Conservation (phyloP, 2,329 filamentous ascomycete genomes). For the Phialocephala subalpina region DNA sequence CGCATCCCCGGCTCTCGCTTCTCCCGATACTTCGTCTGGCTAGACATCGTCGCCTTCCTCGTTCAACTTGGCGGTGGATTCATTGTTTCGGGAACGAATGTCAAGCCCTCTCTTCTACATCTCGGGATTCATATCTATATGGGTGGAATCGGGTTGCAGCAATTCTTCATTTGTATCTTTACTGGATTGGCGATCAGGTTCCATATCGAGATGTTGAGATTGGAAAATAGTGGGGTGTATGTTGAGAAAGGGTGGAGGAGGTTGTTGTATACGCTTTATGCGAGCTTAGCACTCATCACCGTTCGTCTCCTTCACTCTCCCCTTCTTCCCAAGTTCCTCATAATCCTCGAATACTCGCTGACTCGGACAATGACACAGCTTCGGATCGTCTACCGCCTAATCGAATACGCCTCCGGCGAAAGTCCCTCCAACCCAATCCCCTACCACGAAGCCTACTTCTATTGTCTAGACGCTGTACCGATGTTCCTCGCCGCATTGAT, state of each 20-base stretch:
- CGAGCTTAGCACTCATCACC: constrained; percentile 16
- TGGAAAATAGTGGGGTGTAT: neutral
- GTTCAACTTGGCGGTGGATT: constrained; percentile 20
- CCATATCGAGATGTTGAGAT: neutral
- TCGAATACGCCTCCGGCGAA: constrained; percentile 57
- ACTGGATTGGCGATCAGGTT: constrained; percentile 5
- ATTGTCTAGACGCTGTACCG: constrained; percentile 50
- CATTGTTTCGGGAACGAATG: constrained; percentile 3
- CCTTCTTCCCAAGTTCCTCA: too few relatives aligned
- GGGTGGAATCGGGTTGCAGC: constrained; percentile 16
- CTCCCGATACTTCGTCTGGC: constrained; percentile 18
- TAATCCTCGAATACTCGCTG: neutral
- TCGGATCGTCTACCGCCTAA: constrained; percentile 65
- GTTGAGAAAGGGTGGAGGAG: neutral
- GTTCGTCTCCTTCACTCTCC: constrained; percentile 4
- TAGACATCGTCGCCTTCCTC: constrained; percentile 35
- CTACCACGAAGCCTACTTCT: constrained; percentile 58
- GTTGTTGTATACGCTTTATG: constrained; percentile 7
- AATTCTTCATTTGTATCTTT: constrained; percentile 21
- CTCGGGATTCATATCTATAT: constrained; percentile 22
- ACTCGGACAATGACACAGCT: constrained; percentile 47
- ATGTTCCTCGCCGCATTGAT: constrained; percentile 22
- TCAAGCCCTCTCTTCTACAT: constrained; percentile 7
- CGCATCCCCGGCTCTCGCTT: constrained; percentile 20
- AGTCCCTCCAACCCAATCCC: constrained; percentile 50